Percentiles rank a stretch among this genome's conserved stretches.
phyloP scores from a whole-genome alignment of 768 basidiomycete genomes.

The Gymnopilus dilepis region DNA sequence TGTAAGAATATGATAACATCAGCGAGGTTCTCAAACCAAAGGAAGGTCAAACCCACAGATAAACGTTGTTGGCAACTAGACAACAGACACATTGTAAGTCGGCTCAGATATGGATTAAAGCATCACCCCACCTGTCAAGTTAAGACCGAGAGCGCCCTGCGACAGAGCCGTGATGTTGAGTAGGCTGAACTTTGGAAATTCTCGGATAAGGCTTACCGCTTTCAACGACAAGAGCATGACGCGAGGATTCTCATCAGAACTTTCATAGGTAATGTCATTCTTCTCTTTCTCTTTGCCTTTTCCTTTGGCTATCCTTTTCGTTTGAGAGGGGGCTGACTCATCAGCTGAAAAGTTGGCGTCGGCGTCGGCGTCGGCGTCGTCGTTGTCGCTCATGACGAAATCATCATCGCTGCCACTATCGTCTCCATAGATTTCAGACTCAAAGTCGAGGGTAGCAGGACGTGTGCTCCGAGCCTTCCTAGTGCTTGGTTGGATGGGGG shows the following conservation, averaged over 20 bases:
- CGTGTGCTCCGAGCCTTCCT: conserved; percentile 8
- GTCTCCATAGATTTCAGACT: conserved; percentile 17
- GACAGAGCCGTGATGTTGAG: too few relatives aligned
- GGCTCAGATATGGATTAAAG: background rate
- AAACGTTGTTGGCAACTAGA: conserved; percentile 82
- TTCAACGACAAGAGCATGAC: conserved; percentile 91
- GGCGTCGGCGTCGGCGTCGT: conserved; percentile 36
- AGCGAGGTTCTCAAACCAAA: background rate
- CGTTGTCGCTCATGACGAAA: conserved; percentile 34
- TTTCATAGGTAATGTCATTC: conserved; percentile 21
- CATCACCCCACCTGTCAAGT: conserved; percentile 62
- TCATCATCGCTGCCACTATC: conserved; percentile 39
- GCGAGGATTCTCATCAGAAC: conserved; percentile 56
- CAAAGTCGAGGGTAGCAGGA: background rate
- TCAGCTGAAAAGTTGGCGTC: conserved; percentile 39
- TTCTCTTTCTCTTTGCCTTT: conserved; percentile 43
- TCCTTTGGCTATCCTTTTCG: conserved; percentile 30
- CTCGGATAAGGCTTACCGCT: conserved; percentile 47
- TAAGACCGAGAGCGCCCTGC: conserved; percentile 81
- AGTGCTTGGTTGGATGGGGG: background rate
- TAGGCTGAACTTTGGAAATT: too few relatives aligned
- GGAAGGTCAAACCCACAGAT: conserved; percentile 56
- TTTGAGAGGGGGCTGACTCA: conserved; percentile 19
- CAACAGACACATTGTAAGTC: background rate
- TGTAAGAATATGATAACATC: conserved; percentile 31